These are phyloP conservation scores for Datura wrightii DNA, from an alignment of 257 asterid genomes.

Conservation along the genomic window DNA sequence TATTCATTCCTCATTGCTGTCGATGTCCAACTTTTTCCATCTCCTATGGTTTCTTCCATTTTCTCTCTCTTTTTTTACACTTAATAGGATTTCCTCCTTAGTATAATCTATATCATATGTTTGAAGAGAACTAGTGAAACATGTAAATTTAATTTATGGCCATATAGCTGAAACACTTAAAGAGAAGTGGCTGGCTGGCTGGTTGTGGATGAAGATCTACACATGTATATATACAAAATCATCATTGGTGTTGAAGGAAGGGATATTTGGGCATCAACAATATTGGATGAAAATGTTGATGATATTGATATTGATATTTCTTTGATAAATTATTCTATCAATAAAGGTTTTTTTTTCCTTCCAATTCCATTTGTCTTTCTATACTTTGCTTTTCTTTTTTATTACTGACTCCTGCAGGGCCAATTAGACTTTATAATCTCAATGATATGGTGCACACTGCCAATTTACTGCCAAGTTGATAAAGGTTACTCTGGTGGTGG, in stretches of 20 bases:
- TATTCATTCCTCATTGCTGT: conserved; percentile 33
- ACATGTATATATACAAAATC: conserved; percentile 25
- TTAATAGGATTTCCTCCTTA: neutral
- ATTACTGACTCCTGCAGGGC: neutral
- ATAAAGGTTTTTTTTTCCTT: neutral
- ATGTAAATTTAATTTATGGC: neutral
- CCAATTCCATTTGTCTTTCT: neutral
- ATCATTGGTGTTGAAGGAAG: conserved; percentile 6
- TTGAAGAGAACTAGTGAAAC: neutral
- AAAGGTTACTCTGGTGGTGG: neutral
- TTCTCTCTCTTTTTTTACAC: no score
- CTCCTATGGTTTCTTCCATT: neutral
- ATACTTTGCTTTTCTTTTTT: neutral
- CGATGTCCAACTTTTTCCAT: conserved; percentile 16
- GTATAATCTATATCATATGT: neutral
- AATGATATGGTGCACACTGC: neutral
- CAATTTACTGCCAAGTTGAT: neutral
- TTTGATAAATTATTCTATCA: conserved; percentile 26
- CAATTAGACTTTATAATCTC: neutral
- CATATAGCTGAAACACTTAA: neutral
- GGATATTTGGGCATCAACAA: conserved; percentile 28
- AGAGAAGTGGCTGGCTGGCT: conserved; percentile 23
- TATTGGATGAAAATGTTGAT: conserved; percentile 30
- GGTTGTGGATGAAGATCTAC: conserved; percentile 33
- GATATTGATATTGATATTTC: neutral